Percentiles rank a stretch among this genome's conserved stretches.
These are phyloP conservation scores for Jacaranda mimosifolia DNA, from an alignment of 257 asterid genomes.

Conservation along the genomic window DNA sequence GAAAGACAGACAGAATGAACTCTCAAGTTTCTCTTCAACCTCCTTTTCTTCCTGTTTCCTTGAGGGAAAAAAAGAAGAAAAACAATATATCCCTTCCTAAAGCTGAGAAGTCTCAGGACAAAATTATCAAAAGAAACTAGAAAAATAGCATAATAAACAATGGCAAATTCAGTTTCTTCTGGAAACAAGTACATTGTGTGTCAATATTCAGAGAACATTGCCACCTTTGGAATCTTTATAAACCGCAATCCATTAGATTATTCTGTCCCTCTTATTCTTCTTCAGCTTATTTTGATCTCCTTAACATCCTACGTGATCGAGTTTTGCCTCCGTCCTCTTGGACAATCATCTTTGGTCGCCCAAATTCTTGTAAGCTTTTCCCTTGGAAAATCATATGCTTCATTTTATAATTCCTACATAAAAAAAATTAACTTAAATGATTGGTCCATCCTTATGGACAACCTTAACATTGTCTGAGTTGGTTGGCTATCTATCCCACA, in stretches of 20 bases:
- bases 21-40: background rate
- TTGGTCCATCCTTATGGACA: background rate
- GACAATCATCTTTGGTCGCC: conserved; percentile 57
- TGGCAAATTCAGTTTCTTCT: conserved; percentile 9
- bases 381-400: background rate
- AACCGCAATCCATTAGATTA: conserved; percentile 46
- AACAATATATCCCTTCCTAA: too few relatives aligned
- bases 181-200: conserved; percentile 44
- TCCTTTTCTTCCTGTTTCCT: background rate
- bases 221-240: conserved; percentile 39
- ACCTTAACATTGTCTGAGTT: too few relatives aligned
- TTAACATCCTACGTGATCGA: conserved; percentile 49
- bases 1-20: background rate
- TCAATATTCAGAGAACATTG: conserved; percentile 42
- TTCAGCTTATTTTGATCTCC: conserved; percentile 53
- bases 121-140: conserved; percentile 1
- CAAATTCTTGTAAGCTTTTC: conserved; percentile 52
- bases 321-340: conserved; percentile 51
- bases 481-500: conserved; percentile 15
- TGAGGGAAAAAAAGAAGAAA: too few relatives aligned
- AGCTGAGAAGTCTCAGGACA: background rate
- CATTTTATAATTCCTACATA: background rate
- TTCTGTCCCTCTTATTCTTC: conserved; percentile 52
- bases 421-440: too few relatives aligned
- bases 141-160: background rate